Conservation (phyloP, 2,329 filamentous ascomycete species). For the Pseudofabraea citricarpa region DNA sequence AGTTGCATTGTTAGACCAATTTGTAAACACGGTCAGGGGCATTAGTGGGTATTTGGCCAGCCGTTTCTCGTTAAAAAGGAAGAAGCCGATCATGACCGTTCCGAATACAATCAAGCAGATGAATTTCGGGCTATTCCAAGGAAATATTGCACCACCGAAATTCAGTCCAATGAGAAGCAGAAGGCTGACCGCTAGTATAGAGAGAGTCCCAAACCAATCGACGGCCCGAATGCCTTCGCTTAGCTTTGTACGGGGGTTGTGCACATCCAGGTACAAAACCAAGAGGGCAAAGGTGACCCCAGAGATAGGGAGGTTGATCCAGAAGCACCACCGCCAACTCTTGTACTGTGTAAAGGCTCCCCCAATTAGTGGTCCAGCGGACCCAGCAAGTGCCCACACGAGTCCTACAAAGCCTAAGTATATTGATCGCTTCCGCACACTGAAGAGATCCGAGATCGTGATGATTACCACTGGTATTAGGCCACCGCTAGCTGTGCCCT, state of each 20-base stretch:
- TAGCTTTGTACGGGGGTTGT: conserved; percentile 44
- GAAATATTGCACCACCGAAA: conserved; percentile 35
- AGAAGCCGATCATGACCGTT: conserved; percentile 47
- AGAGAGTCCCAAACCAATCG: neutral
- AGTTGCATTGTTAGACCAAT: conserved; percentile 59
- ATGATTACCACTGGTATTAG: conserved; percentile 48
- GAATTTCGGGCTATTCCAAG: conserved; percentile 68
- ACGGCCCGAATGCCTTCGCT: neutral
- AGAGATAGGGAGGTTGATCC: conserved; percentile 43
- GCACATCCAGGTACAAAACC: conserved; percentile 56
- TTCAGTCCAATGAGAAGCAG: conserved; percentile 82
- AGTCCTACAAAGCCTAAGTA: conserved; percentile 57
- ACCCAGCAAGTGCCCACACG: conserved; percentile 56
- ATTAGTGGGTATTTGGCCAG: conserved; percentile 73
- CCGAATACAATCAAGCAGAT: conserved; percentile 77
- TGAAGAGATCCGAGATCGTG: conserved; percentile 50
- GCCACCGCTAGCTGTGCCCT: conserved; percentile 47
- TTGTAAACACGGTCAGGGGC: conserved; percentile 65
- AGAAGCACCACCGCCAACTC: conserved; percentile 55
- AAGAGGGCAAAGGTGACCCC: conserved; percentile 43
- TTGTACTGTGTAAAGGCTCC: conserved; percentile 55
- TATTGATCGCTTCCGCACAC: conserved; percentile 45
- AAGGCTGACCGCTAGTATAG: conserved; percentile 67
- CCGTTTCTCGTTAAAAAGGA: conserved; percentile 65
- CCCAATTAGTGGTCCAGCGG: conserved; percentile 55